Evolutionary conservation across 306 rosid genomes (phyloP).

Genomic region (Astragalus glycyphyllos): DNA sequence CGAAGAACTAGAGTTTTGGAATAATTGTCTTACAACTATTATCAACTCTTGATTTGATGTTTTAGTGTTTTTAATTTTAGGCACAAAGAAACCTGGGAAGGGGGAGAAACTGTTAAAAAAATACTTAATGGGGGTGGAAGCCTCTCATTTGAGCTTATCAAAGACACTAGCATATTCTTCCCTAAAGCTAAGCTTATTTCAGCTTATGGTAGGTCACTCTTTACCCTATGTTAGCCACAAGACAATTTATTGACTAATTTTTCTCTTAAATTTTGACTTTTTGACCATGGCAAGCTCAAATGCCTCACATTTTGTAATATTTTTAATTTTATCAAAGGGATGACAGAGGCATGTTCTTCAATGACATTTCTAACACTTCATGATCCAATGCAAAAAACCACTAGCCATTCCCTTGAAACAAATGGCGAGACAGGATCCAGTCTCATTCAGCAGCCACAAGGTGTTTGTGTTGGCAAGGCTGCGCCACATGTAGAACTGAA

Average conservation of each 20-base stretch:
- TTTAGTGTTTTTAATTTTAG: slow-evolving; percentile 55
- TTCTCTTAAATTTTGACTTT: too few species aligned
- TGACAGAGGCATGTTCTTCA: slow-evolving; percentile 94
- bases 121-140: slow-evolving; percentile 94
- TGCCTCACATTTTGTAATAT: slow-evolving; percentile 30
- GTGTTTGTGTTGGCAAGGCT: slow-evolving; percentile 92
- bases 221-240: slow-evolving; percentile 4
- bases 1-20: too few species aligned
- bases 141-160: slow-evolving; percentile 66
- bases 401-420: slow-evolving; percentile 29
- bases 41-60: slow-evolving; percentile 29
- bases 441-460: slow-evolving; percentile 54
- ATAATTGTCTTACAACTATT: too few species aligned
- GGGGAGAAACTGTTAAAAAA: slow-evolving; percentile 66
- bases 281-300: too few species aligned
- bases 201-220: slow-evolving; percentile 77
- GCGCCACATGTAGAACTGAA: slow-evolving; percentile 89
- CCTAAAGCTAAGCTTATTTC: slow-evolving; percentile 85
- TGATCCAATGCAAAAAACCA: slow-evolving; percentile 53
- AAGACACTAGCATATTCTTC: slow-evolving; percentile 58
- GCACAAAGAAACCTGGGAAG: slow-evolving; percentile 55
- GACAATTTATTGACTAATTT: too few species aligned
- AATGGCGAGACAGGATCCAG: slow-evolving; percentile 40
- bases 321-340: slow-evolving; percentile 57
- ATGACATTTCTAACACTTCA: slow-evolving; percentile 71